phyloP scores from a whole-genome alignment of 1,139 yeast species.

The Saccharomyces pastorianus region DNA sequence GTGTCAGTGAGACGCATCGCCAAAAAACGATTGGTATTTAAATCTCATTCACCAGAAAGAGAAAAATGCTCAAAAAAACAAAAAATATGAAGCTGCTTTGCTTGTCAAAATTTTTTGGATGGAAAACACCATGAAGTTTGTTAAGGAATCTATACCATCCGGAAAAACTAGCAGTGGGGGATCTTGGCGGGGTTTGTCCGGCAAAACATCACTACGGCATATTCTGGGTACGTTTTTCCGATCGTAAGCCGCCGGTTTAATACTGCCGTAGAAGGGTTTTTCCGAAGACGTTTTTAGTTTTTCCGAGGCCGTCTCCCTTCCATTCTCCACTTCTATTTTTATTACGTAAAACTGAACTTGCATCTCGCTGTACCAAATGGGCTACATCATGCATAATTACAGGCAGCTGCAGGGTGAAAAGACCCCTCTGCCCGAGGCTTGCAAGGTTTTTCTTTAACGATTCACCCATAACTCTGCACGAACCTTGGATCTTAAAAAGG shows the following conservation, averaged over 20 bases:
- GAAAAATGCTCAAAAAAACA: neutral
- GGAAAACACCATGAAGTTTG: neutral
- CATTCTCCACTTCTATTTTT: neutral
- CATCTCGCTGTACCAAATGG: neutral
- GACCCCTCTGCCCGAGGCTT: too few relatives aligned
- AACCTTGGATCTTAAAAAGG: neutral
- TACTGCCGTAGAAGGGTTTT: neutral
- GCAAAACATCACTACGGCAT: too few relatives aligned
- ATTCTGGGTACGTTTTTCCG: neutral
- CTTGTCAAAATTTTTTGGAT: neutral
- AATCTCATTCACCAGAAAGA: neutral
- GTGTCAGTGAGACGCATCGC: neutral
- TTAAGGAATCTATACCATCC: neutral
- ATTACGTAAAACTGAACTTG: neutral
- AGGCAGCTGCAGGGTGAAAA: neutral
- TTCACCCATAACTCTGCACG: neutral
- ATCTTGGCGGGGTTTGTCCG: neutral
- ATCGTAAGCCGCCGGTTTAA: neutral
- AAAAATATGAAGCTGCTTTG: neutral
- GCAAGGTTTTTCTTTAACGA: neutral
- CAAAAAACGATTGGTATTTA: neutral
- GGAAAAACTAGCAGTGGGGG: neutral
- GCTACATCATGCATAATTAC: neutral
- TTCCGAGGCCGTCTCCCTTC: neutral
- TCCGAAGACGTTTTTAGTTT: neutral